Base-by-base conservation (phyloP, 305 asterid genomes). In the Lippia alba region DNA sequence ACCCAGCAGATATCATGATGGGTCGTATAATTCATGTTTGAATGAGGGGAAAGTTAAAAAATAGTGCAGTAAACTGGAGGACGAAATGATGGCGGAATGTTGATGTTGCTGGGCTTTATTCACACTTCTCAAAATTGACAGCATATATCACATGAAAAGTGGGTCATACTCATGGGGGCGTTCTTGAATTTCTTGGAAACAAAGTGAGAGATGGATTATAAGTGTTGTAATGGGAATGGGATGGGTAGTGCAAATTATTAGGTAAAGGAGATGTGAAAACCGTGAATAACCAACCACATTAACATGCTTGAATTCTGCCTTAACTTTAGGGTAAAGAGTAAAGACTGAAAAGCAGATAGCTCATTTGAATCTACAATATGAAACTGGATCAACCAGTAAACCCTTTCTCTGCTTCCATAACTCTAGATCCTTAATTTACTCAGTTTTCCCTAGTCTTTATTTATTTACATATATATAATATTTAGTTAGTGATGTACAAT, bases 281-380 rank as follows among this genome's bases (percentile, higher is more conserved):
- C 66, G 66, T 68, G 79, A 82, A 74, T 61, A 77, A 62, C 84
- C 83, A 70, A 80, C 79, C 84, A 79, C 79, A 74, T 79, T 72
- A 67, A 71, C 63, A 71, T 48, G 82, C 77, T 83, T 74, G 65
- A 79, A 69, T 74, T 78, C 66, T 82, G 83, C 84, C 85, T 81
- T 84, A 76, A 72, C 87, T 82, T 83, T 71, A 76, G 83, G 93
- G 92, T 77, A 80, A 88, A 88, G 89, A 79, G 92, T 77, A 80
- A 88, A 88, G 89, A 79, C 61, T 78, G 17, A 64, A 66, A 48
- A 32, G 64, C 53, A 72, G 81, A 78, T 72, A 63, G 68, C 45
- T 75, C 76, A 58, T 74, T 67, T 72, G 70, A 80, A 79, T 64
- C 87, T 84, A 75, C 33, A 55, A 65, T 70, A 58, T 75, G 68